These are phyloP conservation scores for Quercus cerris DNA, from an alignment of 306 rosid genomes.

Conservation along the genomic window DNA sequence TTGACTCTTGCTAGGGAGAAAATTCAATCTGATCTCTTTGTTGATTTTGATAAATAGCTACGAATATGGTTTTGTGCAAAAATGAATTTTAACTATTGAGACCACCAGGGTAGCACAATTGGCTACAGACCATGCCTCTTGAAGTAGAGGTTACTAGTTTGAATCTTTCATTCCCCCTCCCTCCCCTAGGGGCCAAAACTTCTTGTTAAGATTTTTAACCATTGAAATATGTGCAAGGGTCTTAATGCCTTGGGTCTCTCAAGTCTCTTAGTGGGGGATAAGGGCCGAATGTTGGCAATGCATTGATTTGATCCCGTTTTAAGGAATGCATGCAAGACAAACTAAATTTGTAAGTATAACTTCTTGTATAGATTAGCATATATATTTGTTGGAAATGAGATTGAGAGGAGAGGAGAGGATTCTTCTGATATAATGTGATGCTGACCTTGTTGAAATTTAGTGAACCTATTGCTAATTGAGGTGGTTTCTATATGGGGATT, in stretches of 20 bases:
- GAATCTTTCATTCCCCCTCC: too few species aligned
- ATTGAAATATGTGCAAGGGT: too few species aligned
- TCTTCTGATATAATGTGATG: background rate
- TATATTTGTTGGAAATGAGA: background rate
- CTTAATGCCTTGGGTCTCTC: too few species aligned
- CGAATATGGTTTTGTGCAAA: too few species aligned
- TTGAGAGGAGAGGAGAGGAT: background rate
- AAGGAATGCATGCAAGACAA: background rate
- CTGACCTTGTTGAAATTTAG: background rate
- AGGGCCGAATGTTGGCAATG: too few species aligned
- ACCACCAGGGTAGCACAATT: too few species aligned
- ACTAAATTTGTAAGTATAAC: background rate
- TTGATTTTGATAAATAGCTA: constrained; percentile 2
- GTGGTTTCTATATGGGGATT: background rate
- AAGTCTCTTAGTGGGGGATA: too few species aligned
- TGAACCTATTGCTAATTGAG: background rate
- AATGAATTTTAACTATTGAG: too few species aligned
- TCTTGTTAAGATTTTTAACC: too few species aligned
- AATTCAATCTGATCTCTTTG: background rate
- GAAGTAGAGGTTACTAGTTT: too few species aligned
- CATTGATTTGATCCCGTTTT: background rate
- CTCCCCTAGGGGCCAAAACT: too few species aligned
- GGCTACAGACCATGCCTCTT: too few species aligned
- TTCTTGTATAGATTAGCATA: background rate
- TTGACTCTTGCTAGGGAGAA: background rate